Base-by-base conservation (phyloP, 2,329 filamentous ascomycete species). In the Sporothrix brunneoviolacea region DNA sequence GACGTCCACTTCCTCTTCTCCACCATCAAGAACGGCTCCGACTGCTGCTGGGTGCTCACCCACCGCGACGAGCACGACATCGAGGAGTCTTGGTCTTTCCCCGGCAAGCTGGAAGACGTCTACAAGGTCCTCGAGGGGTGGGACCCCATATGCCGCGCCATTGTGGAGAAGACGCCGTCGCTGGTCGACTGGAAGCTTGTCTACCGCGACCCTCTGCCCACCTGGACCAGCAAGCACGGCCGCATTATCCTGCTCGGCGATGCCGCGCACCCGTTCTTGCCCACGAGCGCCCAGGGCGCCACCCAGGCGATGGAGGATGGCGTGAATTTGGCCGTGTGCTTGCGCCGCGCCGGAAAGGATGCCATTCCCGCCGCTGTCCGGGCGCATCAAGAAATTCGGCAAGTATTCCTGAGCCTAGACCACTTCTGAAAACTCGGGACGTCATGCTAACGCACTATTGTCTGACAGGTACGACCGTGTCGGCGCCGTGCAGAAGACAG, bases 11-110 rank as follows among this genome's bases (percentile, higher is more conserved):
- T 79, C 54, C 64, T 81, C 1, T 79, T 79, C 57, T 75, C 74
- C 6, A 77, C 77, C 3, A 73, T 81, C 56, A 79, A 79, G 62
- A 67, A 70, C 55, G 76, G 75, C 22, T 65, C 69, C 18, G 76
- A 80, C 51, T 79, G 75, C 58, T 77, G 71, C 57, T 82, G 77
- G 78, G 77, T 81, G 3, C 65, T 79, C 19, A 81, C 77, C 1
- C 76, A 79, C 60, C 68, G 61, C 18, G 77, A 79, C 55, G 69
- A 73, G 50, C 70, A 72, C 53, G 71, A 79, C 55, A 77, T 79
- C 50, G 69, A 76, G 51, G 74, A 80, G 61, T 75, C 74, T 1
- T 79, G 74, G 74, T 74, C 69, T 3, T 75, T 77, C 53, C 73
- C 75, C 0, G 74, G 73, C 3, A 73, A 74, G 40, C 64, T 78